Percentiles rank a stretch among this genome's conserved stretches.
phyloP scores from a whole-genome alignment of 306 rosid genomes.

The Rosa multiflora region DNA sequence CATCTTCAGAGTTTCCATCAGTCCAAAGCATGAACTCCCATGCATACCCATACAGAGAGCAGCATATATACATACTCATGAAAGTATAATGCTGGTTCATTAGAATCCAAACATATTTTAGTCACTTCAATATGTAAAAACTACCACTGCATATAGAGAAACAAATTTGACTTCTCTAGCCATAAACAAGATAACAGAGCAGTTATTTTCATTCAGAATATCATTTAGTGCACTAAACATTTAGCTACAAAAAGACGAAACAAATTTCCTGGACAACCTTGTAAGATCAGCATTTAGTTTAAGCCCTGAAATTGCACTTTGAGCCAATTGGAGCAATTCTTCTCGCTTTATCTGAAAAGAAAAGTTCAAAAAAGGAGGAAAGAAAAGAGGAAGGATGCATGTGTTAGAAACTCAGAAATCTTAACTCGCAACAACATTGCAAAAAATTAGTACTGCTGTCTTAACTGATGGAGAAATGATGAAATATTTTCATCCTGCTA shows the following conservation, averaged over 20 bases:
- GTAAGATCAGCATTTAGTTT: conserved; percentile 74
- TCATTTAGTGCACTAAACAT: conserved; percentile 19
- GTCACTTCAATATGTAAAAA: conserved; percentile 8
- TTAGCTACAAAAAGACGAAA: not conserved
- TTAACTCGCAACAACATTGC: not conserved
- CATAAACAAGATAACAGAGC: not conserved
- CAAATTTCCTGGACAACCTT: conserved; percentile 56
- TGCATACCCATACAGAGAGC: not conserved
- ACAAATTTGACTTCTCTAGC: conserved; percentile 10
- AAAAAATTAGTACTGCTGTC: not conserved
- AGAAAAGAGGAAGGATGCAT: conserved; percentile 16
- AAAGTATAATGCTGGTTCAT: conserved; percentile 1
- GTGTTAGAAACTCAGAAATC: not conserved
- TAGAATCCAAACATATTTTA: conserved; percentile 7
- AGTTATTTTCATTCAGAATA: conserved; percentile 13
- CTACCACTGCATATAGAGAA: conserved; percentile 2
- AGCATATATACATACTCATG: not conserved
- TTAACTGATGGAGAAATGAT: not conserved
- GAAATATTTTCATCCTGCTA: not conserved
- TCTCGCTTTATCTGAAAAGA: conserved; percentile 72
- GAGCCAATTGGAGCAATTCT: conserved; percentile 86
- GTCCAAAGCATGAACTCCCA: not conserved
- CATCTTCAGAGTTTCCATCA: not conserved
- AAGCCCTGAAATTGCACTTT: conserved; percentile 74
- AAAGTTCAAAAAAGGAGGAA: not conserved